Conservation (phyloP, 176 grass and related monocot genomes). For the Raddia guianensis region DNA sequence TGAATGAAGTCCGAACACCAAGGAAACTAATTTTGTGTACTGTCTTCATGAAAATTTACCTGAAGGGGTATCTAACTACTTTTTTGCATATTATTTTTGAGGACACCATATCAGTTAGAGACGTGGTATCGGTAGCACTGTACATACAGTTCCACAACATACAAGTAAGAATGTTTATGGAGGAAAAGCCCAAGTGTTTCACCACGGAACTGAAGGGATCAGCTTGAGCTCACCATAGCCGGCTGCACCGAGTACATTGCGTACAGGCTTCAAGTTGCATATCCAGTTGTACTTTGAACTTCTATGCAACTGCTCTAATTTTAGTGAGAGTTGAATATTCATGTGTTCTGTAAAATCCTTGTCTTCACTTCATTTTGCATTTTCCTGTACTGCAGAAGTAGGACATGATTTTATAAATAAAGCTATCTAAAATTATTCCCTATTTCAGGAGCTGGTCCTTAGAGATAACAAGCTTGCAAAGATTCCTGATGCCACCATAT, state of each 20-base stretch:
- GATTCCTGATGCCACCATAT: constrained; percentile 80
- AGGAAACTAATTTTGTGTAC: constrained; percentile 3
- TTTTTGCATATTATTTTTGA: neutral
- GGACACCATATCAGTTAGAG: neutral
- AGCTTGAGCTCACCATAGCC: neutral
- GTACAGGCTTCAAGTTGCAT: neutral
- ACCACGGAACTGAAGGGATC: neutral
- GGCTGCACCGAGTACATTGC: neutral
- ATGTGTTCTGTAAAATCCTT: constrained; percentile 21
- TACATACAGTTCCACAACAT: neutral
- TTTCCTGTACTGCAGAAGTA: neutral
- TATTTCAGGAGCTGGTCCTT: constrained; percentile 80
- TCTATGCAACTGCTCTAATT: neutral
- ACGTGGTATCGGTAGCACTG: neutral
- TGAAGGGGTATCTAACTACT: neutral
- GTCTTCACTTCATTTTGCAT: constrained; percentile 8
- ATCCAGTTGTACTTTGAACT: constrained; percentile 14
- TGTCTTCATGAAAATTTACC: constrained; percentile 29
- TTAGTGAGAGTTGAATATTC: neutral
- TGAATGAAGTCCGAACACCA: neutral
- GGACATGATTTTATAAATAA: constrained; percentile 4
- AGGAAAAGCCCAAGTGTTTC: neutral
- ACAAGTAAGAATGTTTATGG: neutral
- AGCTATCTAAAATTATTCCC: constrained; percentile 21
- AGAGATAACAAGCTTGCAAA: constrained; percentile 90